A percentile compares a stretch with the other conserved stretches of the same genome.
Conservation (phyloP, 371 early-diverging fungal species). For the Actinomortierella wolfii region DNA sequence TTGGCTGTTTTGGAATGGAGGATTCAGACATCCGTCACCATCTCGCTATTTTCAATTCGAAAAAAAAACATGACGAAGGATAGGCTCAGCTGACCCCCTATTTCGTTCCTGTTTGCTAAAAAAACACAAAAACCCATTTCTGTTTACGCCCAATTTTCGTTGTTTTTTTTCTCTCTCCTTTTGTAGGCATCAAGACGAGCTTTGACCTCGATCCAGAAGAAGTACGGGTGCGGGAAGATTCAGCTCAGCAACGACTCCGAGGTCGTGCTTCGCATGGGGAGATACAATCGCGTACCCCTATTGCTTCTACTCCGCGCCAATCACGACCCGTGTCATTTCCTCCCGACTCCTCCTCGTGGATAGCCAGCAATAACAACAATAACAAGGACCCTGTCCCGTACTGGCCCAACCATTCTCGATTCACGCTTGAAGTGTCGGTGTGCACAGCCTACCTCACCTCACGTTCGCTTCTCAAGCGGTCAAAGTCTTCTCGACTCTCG, state of each 20-base stretch:
- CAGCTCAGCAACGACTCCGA: neutral
- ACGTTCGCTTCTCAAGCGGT: slow-evolving; percentile 23
- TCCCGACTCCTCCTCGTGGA: too few relatives aligned
- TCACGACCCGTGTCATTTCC: too few relatives aligned
- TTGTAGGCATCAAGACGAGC: slow-evolving; percentile 43
- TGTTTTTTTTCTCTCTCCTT: neutral
- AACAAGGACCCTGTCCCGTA: slow-evolving; percentile 18
- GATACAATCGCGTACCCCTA: neutral
- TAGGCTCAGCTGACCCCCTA: too few relatives aligned
- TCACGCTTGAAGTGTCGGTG: slow-evolving; percentile 32
- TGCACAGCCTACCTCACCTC: slow-evolving; percentile 38
- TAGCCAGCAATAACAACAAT: neutral
- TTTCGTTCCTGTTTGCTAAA: too few relatives aligned
- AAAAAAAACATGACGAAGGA: too few relatives aligned
- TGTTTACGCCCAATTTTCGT: too few relatives aligned
- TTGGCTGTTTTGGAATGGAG: neutral
- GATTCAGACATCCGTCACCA: neutral
- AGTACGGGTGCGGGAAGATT: slow-evolving; percentile 14
- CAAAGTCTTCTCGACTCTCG: slow-evolving; percentile 6
- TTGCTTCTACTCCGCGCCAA: neutral
- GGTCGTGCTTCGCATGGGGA: slow-evolving; percentile 6
- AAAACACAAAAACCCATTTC: too few relatives aligned
- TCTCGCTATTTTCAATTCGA: too few relatives aligned
- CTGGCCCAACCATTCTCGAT: slow-evolving; percentile 37
- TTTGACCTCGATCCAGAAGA: slow-evolving; percentile 38